These are phyloP conservation scores for Cryptococcus hybrid DNA, from an alignment of 1,284 basidiomycete species.

Conservation along the genomic window DNA sequence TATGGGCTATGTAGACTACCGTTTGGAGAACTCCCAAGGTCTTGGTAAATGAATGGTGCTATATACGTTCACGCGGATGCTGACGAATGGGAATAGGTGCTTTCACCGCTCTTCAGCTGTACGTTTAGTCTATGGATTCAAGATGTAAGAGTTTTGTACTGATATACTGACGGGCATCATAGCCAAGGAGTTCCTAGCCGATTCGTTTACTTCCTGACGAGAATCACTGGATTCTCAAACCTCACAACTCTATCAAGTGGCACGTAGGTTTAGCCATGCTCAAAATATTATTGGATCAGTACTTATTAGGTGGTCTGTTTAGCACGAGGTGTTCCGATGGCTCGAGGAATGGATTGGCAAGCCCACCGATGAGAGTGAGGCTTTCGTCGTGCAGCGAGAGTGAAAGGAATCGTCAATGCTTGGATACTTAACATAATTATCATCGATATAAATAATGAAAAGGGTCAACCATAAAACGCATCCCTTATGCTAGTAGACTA, in stretches of 20 bases:
- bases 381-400: too few species aligned
- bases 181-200: constrained; percentile 74
- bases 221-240: constrained; percentile 74
- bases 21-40: constrained; percentile 77
- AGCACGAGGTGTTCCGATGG: constrained; percentile 86
- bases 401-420: too few species aligned
- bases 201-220: constrained; percentile 86
- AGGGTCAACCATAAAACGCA: too few species aligned
- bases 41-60: constrained; percentile 61
- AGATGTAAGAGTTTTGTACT: too few species aligned
- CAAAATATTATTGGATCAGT: constrained; percentile 35
- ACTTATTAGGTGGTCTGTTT: constrained; percentile 51
- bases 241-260: constrained; percentile 57
- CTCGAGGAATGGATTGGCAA: constrained; percentile 68
- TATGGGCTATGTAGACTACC: constrained; percentile 58
- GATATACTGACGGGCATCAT: constrained; percentile 5
- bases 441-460: too few species aligned
- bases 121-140: constrained; percentile 1
- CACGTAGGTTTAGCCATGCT: constrained; percentile 27
- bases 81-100: constrained; percentile 13
- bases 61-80: constrained; percentile 54
- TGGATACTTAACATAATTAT: too few species aligned
- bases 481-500: too few species aligned
- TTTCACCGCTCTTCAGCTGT: constrained; percentile 40
- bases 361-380: too few species aligned